A percentile compares a stretch with the other conserved stretches of the same genome.
Evolutionary conservation across 169 alveolate genomes (phyloP).

Genomic region (Plasmodium malariae): DNA sequence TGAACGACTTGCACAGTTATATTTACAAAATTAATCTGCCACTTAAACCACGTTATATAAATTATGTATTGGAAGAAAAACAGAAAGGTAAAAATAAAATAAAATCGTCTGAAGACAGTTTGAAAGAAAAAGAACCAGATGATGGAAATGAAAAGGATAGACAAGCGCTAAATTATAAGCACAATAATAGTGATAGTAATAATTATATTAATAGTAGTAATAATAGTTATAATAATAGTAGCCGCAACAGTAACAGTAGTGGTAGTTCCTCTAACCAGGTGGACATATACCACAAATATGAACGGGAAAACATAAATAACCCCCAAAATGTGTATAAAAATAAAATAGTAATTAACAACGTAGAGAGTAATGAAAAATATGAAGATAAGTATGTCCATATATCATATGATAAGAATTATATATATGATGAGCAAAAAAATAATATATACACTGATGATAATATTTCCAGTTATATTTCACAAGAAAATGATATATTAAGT

Average conservation of each 20-base stretch:
- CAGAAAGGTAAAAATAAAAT: background rate
- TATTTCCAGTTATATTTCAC: conserved; percentile 25
- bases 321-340: conserved; percentile 58
- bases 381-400: conserved; percentile 57
- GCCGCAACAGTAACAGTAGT: background rate
- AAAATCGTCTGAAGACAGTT: background rate
- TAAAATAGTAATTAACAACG: conserved; percentile 29
- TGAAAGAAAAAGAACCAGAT: background rate
- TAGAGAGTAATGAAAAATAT: conserved; percentile 10
- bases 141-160: background rate
- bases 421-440: conserved; percentile 33
- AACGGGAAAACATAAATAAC: conserved; percentile 34
- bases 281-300: conserved; percentile 37
- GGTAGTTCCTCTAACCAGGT: background rate
- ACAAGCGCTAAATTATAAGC: background rate
- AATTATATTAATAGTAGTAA: background rate
- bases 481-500: background rate
- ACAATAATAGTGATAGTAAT: background rate
- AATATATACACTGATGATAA: conserved; percentile 43
- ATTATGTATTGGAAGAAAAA: conserved; percentile 43
- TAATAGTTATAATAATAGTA: background rate
- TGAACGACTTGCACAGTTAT: conserved; percentile 63
- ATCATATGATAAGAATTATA: conserved; percentile 23
- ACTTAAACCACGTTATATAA: conserved; percentile 42
- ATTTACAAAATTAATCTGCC: conserved; percentile 57